Base-by-base conservation (phyloP, 345 rosid genomes). In the Gossypium turneri region DNA sequence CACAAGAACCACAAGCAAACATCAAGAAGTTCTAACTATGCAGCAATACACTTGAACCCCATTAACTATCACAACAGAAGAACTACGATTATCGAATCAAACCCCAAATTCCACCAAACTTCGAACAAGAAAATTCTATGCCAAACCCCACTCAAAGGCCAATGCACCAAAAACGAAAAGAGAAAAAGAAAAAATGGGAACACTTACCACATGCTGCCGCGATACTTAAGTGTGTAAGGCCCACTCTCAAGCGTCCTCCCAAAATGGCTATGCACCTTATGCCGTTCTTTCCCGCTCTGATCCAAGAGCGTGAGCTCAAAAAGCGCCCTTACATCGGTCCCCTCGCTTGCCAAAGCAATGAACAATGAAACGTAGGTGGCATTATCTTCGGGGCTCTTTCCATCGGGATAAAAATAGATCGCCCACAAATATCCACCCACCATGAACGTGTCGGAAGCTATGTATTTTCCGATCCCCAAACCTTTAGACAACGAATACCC, bases 201-300 rank as follows among this genome's bases (percentile, higher is more conserved):
- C 41, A 64, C 90, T 75, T 72, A 90, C 96, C 96, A 90, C 96
- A 90, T 89, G 86, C 93, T 89, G 88, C 90, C 88, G n/a, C 90
- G 87, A 75, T 84, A 84, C 72, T 84, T 86, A 7, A 84, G 86
- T 44, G 88, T 84, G 75, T 90, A 90, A 0, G 96, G 96, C 25
- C 93, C 91, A 19, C 87, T 81, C 78, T 90, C 93, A 12, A 86
- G 92, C 67, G 89, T 72, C 79, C 93, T 84, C 47, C 93, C 91
- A 19, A 90, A 90, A 87, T 90, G 96, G 87, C 82, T 87, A 73
- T 89, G 96, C 75, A 90, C 88, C 83, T 87, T 90, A 73, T 86
- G 93, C 45, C 84, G 75, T 79, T 79, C 96, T 75, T 82, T 89
- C 48, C 91, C 91, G 75, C 96, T 90, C 80, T 89, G 96, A 85